Base-by-base conservation (phyloP, 768 basidiomycete species). In the Strobilomyces confusus region DNA sequence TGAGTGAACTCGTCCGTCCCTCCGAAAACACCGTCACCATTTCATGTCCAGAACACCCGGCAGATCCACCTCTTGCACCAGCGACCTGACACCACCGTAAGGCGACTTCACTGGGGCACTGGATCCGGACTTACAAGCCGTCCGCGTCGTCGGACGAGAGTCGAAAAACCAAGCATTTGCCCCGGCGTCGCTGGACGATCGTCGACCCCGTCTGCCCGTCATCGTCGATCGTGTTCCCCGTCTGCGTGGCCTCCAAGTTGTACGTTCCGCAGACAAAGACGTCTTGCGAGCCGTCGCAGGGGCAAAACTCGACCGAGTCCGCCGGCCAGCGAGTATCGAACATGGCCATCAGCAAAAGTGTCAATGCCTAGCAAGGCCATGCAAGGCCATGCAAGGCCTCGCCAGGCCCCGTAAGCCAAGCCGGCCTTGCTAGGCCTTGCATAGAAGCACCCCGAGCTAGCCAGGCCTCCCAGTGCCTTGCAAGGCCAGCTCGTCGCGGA, bases 31-130 rank as follows among this genome's bases (percentile, higher is more conserved):
- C n/a, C 49, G 56, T 60, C 63, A 94, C 97, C 97, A 99, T 78
- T 98, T 98, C 80, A 93, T 84, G 68, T 99, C 97, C 23, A 88
- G 78, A 26, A 99, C 80, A 9, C 93, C 97, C 2, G 93, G 86
- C 17, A 89, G 69, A 49, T 84, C 73, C 32, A 92, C 75, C 15
- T 84, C 72, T 60, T 95, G 87, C 3, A 87, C 65, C 61, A 86
- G 79, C 5, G 71, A 70, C 52, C 86, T 86, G 54, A 45, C 9
- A 29, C 22, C 32, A 19, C 30, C 13, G 33, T 49, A 5, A 54
- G 53, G 38, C 13, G 14, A 43, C 41, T 23, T 32, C 32, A 8
- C 14, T 19, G 15, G 14, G 25, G 14, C n/a, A 38, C 26, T 45
- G 36, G 17, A n/a, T 14, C 20, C 2, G 25, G 0, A 63, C 75